Percentiles rank a stretch among this genome's conserved stretches.
phyloP scores from a whole-genome alignment of 2,329 filamentous ascomycete species.

The Phoma sp. region DNA sequence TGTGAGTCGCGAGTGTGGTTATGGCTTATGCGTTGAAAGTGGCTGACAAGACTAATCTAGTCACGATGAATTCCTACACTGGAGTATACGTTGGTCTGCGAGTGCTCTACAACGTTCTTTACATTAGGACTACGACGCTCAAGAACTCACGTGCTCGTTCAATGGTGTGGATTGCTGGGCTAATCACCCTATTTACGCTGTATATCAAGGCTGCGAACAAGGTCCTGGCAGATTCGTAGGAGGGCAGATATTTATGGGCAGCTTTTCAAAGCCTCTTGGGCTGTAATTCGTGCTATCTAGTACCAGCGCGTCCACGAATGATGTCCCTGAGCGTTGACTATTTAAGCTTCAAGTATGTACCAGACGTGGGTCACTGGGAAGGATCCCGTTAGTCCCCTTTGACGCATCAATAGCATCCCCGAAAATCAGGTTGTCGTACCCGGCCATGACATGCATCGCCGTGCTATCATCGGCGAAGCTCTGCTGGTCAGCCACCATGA shows the following conservation, averaged over 20 bases:
- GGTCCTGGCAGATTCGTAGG: background rate
- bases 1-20: conserved; percentile 12
- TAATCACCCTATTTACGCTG: conserved; percentile 21
- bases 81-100: conserved; percentile 26
- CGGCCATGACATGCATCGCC: too few species aligned
- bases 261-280: too few species aligned
- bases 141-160: conserved; percentile 26
- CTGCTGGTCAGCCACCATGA: too few species aligned
- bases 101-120: conserved; percentile 29
- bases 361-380: too few species aligned
- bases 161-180: conserved; percentile 21
- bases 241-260: too few species aligned
- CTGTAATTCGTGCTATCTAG: too few species aligned
- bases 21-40: background rate
- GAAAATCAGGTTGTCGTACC: too few species aligned
- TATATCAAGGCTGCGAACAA: conserved; percentile 33
- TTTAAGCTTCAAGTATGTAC: too few species aligned
- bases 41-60: conserved; percentile 8
- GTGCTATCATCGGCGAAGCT: too few species aligned
- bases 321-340: too few species aligned
- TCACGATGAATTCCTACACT: conserved; percentile 27
- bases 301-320: background rate
- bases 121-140: conserved; percentile 27
- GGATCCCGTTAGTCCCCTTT: too few species aligned
- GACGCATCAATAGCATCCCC: too few species aligned